Conservation (phyloP, 2,329 filamentous ascomycete species). For the Ceratocystis huliohia region DNA sequence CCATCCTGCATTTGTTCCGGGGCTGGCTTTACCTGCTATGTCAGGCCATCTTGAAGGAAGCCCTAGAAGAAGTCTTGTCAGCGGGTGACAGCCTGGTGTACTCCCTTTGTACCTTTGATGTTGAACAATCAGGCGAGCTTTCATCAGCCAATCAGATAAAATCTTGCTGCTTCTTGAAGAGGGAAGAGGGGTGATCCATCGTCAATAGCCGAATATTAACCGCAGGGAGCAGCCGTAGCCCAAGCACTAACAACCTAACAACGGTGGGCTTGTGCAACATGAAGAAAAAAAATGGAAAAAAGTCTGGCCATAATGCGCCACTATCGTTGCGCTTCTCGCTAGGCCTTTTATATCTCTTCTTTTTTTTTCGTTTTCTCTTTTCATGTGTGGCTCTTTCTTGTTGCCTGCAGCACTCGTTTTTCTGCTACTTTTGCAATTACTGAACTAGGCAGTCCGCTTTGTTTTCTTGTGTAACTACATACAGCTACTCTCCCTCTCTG, state of each 20-base stretch:
- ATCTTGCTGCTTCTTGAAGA: neutral
- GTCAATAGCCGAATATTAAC: neutral
- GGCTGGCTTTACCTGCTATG: neutral
- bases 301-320: slow-evolving; percentile 6
- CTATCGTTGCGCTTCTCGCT: neutral
- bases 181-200: neutral
- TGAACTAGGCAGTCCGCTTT: neutral
- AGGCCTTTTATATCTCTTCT: neutral
- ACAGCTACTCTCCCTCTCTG: neutral
- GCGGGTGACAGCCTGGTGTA: neutral
- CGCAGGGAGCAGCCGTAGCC: neutral
- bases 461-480: neutral
- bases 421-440: slow-evolving; percentile 4
- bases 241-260: neutral
- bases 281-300: neutral
- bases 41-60: neutral
- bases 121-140: neutral
- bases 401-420: neutral
- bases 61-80: neutral
- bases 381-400: neutral
- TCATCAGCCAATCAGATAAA: neutral
- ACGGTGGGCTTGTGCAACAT: neutral
- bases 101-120: neutral
- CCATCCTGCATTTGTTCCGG: neutral
- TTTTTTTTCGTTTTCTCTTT: slow-evolving; percentile 11